These are phyloP conservation scores for Sequoiadendron giganteum DNA, from an alignment of 75 land plant species.

Conservation along the genomic window DNA sequence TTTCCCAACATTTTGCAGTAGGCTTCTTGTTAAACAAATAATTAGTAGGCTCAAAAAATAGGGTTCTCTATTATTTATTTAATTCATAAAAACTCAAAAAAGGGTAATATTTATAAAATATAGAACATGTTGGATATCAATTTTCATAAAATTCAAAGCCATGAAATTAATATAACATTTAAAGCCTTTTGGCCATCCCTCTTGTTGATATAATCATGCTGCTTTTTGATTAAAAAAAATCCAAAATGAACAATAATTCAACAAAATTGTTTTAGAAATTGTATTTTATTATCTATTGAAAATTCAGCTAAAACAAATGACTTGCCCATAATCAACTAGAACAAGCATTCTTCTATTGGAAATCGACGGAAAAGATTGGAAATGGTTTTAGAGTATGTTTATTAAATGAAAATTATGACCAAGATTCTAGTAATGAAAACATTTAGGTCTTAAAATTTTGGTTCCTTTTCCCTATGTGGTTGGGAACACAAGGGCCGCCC, in stretches of 20 bases:
- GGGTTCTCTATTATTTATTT: background rate
- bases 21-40: conserved; percentile 34
- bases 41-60: background rate
- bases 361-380: conserved; percentile 69
- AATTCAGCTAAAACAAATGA: background rate
- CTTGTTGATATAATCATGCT: background rate
- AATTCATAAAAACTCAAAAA: too few species aligned
- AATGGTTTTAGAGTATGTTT: too few species aligned
- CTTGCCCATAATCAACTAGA: conserved; percentile 23
- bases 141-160: background rate
- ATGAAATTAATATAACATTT: background rate
- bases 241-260: background rate
- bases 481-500: too few species aligned
- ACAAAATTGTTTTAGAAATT: background rate
- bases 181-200: background rate
- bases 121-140: background rate
- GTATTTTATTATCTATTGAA: background rate
- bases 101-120: background rate
- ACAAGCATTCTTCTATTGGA: conserved; percentile 76
- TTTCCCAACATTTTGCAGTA: conserved; percentile 51
- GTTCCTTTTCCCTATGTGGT: too few species aligned
- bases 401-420: too few species aligned
- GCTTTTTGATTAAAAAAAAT: background rate
- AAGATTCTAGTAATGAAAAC: too few species aligned
- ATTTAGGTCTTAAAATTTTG: too few species aligned